phyloP scores from a whole-genome alignment of 208 protist genomes.

The Wallacemonas sp. region DNA sequence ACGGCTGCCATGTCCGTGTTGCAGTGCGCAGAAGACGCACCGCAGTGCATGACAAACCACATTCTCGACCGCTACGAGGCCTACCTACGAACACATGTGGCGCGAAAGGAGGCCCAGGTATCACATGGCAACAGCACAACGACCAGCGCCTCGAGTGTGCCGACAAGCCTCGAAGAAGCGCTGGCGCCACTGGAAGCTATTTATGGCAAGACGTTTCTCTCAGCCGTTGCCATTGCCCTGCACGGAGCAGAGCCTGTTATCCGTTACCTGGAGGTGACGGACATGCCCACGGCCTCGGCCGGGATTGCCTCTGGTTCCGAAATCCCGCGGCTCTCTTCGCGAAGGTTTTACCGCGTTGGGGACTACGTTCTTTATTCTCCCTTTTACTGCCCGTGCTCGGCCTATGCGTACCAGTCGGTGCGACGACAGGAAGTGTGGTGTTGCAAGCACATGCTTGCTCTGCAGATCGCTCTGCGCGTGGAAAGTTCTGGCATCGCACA shows the following conservation, averaged over 20 bases:
- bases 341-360: constrained; percentile 75
- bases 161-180: constrained; percentile 42
- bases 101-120: neutral
- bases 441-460: constrained; percentile 86
- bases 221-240: constrained; percentile 73
- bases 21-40: constrained; percentile 3
- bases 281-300: too few relatives aligned
- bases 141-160: neutral
- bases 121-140: neutral
- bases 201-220: constrained; percentile 75
- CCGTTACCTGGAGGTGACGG: constrained; percentile 49
- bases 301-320: too few relatives aligned
- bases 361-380: constrained; percentile 75
- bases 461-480: constrained; percentile 63
- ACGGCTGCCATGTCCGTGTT: neutral
- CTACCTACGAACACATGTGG: neutral
- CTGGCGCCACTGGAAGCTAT: constrained; percentile 77
- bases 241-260: constrained; percentile 69
- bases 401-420: constrained; percentile 78
- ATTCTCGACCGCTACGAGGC: constrained; percentile 12
- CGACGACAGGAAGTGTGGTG: constrained; percentile 70
- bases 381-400: constrained; percentile 80
- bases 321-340: too few relatives aligned
- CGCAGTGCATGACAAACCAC: constrained; percentile 16
- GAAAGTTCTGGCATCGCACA: constrained; percentile 53